Evolutionary conservation across 768 basidiomycete genomes (phyloP).

Genomic region (Hygrophorus pudorinus): DNA sequence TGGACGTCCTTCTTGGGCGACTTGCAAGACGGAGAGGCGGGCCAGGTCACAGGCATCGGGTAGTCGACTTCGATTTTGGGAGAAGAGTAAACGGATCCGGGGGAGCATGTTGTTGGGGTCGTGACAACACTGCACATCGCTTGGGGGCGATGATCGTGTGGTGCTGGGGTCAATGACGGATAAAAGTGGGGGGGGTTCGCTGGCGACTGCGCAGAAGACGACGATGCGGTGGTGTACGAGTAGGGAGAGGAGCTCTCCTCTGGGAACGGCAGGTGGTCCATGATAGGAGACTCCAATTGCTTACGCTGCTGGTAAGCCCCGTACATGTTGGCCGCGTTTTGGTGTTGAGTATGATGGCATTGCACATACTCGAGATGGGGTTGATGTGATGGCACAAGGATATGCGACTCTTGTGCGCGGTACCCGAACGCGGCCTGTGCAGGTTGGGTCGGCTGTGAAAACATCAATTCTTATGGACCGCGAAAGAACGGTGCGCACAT

Average conservation of each 20-base stretch:
- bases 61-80: neutral
- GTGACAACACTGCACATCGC: too few relatives aligned
- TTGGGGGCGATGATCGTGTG: too few relatives aligned
- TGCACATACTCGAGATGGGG: too few relatives aligned
- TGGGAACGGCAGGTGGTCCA: neutral
- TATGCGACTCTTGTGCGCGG: too few relatives aligned
- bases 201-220: neutral
- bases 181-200: neutral
- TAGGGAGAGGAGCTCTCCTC: neutral
- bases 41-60: neutral
- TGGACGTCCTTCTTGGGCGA: neutral
- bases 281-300: neutral
- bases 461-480: too few relatives aligned
- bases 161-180: too few relatives aligned
- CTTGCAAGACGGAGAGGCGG: neutral
- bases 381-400: too few relatives aligned
- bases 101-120: too few relatives aligned
- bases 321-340: neutral
- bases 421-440: too few relatives aligned
- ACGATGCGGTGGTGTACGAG: neutral
- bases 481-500: too few relatives aligned
- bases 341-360: slow-evolving; percentile 6
- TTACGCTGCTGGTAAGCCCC: neutral
- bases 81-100: neutral
- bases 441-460: too few relatives aligned